Percentiles rank a stretch among this genome's conserved stretches.
Conservation (phyloP, 108 stramenopile species). For the Schizochytrium sp. region DNA sequence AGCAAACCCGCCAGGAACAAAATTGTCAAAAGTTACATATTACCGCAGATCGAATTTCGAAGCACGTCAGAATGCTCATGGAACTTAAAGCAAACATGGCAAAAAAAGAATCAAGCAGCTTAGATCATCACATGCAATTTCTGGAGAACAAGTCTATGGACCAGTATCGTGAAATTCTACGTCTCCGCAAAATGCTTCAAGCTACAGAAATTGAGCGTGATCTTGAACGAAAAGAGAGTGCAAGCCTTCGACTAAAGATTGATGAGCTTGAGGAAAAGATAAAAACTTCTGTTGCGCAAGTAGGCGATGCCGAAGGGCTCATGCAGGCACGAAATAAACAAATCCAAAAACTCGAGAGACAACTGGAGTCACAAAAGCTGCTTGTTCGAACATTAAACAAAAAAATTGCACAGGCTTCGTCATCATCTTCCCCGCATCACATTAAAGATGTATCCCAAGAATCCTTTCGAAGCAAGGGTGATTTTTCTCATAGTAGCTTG, state of each 20-base stretch:
- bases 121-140: background rate
- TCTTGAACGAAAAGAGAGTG: background rate
- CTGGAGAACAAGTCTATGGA: conserved; percentile 8
- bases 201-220: background rate
- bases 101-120: background rate
- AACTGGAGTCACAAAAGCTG: background rate
- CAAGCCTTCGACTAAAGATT: background rate
- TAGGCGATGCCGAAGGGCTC: background rate
- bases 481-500: background rate
- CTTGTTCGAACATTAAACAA: background rate
- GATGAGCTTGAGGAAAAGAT: background rate
- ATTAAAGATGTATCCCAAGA: background rate
- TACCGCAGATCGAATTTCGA: conserved; percentile 28
- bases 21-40: background rate
- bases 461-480: background rate
- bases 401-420: background rate
- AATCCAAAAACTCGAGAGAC: background rate
- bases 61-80: background rate
- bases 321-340: background rate
- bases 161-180: conserved; percentile 45
- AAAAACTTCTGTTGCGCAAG: background rate
- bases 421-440: background rate
- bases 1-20: conserved; percentile 40
- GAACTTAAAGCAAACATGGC: background rate
- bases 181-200: background rate